Evolutionary conservation across 352 stramenopile species (phyloP).

Genomic region (Lagenidium giganteum): DNA sequence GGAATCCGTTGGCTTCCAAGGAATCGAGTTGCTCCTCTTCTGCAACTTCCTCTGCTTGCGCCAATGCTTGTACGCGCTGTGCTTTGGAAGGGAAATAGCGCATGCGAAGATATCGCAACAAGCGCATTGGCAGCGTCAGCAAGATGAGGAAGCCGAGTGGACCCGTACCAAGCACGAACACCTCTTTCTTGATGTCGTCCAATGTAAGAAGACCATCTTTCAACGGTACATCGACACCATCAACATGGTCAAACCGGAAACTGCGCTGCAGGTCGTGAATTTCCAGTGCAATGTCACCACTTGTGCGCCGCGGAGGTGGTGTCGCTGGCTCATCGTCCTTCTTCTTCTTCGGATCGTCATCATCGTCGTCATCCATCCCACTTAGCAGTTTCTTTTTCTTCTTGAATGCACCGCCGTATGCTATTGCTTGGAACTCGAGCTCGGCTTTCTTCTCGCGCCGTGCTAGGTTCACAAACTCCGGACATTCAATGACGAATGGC

Average conservation of each 20-base stretch:
- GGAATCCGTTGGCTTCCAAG: slow-evolving; percentile 10
- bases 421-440: slow-evolving; percentile 66
- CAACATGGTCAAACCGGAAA: slow-evolving; percentile 20
- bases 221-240: slow-evolving; percentile 24
- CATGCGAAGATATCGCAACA: slow-evolving; percentile 26
- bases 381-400: slow-evolving; percentile 30
- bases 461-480: slow-evolving; percentile 58
- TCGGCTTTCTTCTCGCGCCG: slow-evolving; percentile 50
- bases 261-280: slow-evolving; percentile 46
- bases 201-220: slow-evolving; percentile 30
- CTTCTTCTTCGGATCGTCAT: slow-evolving; percentile 13
- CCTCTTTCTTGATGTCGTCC: slow-evolving; percentile 25
- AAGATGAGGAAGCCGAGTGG: slow-evolving; percentile 50
- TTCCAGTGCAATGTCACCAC: slow-evolving; percentile 39
- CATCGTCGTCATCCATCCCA: too few relatives aligned
- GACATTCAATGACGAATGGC: slow-evolving; percentile 57
- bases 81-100: slow-evolving; percentile 26
- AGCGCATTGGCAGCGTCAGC: slow-evolving; percentile 31
- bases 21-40: slow-evolving; percentile 9
- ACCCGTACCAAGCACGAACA: slow-evolving; percentile 27
- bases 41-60: background rate
- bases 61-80: background rate
- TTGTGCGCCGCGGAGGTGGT: slow-evolving; percentile 17
- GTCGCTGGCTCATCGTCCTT: slow-evolving; percentile 14
- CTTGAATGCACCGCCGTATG: slow-evolving; percentile 37